phyloP scores from a whole-genome alignment of 768 basidiomycete species.

The Pleurotus tuoliensis region DNA sequence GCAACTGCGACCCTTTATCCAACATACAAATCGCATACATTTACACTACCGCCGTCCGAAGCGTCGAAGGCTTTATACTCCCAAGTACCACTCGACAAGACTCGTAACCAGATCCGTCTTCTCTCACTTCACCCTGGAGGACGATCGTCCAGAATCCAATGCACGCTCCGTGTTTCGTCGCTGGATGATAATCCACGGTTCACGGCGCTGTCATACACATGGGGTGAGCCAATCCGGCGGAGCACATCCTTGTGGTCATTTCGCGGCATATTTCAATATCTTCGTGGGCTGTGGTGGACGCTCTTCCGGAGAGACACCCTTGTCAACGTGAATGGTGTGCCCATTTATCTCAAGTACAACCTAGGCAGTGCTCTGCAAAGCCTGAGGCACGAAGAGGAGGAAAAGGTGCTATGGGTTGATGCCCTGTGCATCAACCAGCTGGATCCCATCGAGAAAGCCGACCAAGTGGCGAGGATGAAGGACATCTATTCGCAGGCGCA shows the following conservation, averaged over 20 bases:
- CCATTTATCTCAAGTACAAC: background rate
- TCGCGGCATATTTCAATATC: background rate
- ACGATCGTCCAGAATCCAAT: background rate
- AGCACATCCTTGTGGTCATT: background rate
- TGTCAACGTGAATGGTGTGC: background rate
- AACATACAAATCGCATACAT: no score
- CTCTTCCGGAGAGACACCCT: background rate
- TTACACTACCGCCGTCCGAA: no score
- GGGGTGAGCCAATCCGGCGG: background rate
- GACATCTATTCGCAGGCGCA: constrained; percentile 2
- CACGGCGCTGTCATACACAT: constrained; percentile 1
- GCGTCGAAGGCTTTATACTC: no score
- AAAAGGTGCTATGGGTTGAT: background rate
- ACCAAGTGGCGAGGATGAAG: background rate
- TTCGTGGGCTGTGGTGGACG: background rate
- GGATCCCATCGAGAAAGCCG: background rate
- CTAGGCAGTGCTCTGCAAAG: background rate
- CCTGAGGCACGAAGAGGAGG: background rate
- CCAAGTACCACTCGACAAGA: no score
- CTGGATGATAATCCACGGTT: background rate
- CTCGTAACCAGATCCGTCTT: background rate
- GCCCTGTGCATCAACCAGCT: constrained; percentile 1
- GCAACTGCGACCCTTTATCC: no score
- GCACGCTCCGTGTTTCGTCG: background rate
- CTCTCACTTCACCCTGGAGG: background rate